These are phyloP conservation scores for Fusarium papillatum DNA, from an alignment of 2,329 filamentous ascomycete genomes.

Conservation along the genomic window DNA sequence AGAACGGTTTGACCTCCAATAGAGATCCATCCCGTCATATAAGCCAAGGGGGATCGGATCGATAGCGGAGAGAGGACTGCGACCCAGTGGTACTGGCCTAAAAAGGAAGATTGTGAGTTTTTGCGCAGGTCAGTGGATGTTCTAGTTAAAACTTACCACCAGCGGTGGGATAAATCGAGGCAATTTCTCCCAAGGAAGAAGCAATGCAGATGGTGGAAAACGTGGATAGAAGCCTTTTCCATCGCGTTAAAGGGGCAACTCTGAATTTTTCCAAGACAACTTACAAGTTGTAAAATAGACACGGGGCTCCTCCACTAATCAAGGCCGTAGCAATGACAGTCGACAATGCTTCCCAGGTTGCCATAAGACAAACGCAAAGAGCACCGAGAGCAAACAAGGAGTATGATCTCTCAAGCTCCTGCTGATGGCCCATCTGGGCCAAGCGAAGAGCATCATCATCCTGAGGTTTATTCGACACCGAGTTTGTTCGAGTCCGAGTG, in stretches of 20 bases:
- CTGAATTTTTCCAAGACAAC: neutral
- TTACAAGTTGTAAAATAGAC: constrained; percentile 54
- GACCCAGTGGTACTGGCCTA: constrained; percentile 40
- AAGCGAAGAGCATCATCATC: constrained; percentile 38
- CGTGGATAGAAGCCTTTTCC: constrained; percentile 21
- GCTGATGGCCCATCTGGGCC: constrained; percentile 45
- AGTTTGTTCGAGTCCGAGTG: neutral
- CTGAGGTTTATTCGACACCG: neutral
- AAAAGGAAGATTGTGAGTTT: neutral
- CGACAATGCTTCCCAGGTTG: constrained; percentile 64
- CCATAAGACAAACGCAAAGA: constrained; percentile 63
- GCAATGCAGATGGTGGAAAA: constrained; percentile 34
- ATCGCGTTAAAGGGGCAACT: neutral
- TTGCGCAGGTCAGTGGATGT: neutral
- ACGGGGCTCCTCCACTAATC: constrained; percentile 59
- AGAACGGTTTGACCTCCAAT: constrained; percentile 60
- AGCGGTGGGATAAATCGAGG: constrained; percentile 37
- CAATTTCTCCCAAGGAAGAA: constrained; percentile 31
- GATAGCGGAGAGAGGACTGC: constrained; percentile 32
- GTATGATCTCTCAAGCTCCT: constrained; percentile 50
- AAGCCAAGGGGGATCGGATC: constrained; percentile 12
- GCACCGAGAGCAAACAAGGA: constrained; percentile 58
- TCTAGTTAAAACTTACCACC: constrained; percentile 18
- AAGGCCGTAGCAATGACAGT: constrained; percentile 60
- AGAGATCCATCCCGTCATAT: constrained; percentile 47